These are phyloP conservation scores for Wickerhamiella qilinensis DNA, from an alignment of 805 yeast genomes.

Conservation along the genomic window DNA sequence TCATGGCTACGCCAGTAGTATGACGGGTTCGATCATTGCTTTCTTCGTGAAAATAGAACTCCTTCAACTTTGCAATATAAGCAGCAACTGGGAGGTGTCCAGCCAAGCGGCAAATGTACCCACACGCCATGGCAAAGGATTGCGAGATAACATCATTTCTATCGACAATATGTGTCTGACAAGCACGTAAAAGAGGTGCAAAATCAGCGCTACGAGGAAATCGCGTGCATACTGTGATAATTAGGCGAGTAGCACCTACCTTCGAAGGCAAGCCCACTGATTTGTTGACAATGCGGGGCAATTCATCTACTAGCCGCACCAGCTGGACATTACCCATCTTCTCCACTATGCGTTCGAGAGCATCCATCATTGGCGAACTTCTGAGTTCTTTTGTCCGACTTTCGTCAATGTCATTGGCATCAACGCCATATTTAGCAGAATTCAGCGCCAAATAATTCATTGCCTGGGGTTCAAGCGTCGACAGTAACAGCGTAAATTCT, in stretches of 20 bases:
- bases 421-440: constrained; percentile 73
- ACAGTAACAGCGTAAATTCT: constrained; percentile 55
- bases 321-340: constrained; percentile 35
- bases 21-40: constrained; percentile 29
- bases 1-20: constrained; percentile 45
- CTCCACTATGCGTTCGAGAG: constrained; percentile 56
- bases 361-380: constrained; percentile 76
- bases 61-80: constrained; percentile 35
- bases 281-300: constrained; percentile 41
- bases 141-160: constrained; percentile 55
- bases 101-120: constrained; percentile 55
- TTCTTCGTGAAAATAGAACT: constrained; percentile 44
- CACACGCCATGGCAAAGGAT: constrained; percentile 67
- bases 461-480: constrained; percentile 82
- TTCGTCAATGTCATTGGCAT: constrained; percentile 57
- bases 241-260: constrained; percentile 61
- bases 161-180: constrained; percentile 46
- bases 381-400: constrained; percentile 59
- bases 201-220: constrained; percentile 31
- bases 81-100: constrained; percentile 34
- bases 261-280: constrained; percentile 87
- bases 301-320: constrained; percentile 31
- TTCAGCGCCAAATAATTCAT: constrained; percentile 73
- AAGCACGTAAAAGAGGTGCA: constrained; percentile 43
- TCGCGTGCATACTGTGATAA: constrained; percentile 47